Conservation (phyloP, 2,329 filamentous ascomycete species). For the Monosporascus ibericus region DNA sequence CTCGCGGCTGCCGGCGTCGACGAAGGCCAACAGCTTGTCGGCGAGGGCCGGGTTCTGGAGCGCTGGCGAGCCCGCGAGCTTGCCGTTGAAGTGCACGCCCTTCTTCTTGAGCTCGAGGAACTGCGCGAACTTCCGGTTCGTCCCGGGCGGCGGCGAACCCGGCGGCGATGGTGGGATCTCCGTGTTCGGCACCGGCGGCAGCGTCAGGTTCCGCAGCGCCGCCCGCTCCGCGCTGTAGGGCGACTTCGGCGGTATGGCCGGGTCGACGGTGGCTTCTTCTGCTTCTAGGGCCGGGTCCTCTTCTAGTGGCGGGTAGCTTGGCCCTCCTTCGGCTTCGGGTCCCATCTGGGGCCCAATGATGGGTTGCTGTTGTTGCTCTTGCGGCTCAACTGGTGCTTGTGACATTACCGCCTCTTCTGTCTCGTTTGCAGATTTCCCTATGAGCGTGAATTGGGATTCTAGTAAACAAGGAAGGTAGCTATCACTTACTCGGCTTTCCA, state of each 20-base stretch:
- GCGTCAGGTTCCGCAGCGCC: slow-evolving; percentile 63
- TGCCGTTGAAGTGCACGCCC: slow-evolving; percentile 72
- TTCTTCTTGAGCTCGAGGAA: slow-evolving; percentile 74
- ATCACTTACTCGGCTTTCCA: slow-evolving; percentile 16
- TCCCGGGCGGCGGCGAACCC: slow-evolving; percentile 44
- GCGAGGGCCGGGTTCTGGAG: slow-evolving; percentile 67
- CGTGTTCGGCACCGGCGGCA: slow-evolving; percentile 66
- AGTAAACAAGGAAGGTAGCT: slow-evolving; percentile 1
- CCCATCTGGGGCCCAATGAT: slow-evolving; percentile 26
- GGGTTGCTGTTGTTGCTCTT: slow-evolving; percentile 6
- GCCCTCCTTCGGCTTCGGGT: slow-evolving; percentile 10
- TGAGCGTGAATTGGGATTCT: not conserved
- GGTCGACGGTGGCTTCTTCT: slow-evolving; percentile 11
- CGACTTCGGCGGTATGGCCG: slow-evolving; percentile 39
- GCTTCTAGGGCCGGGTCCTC: slow-evolving; percentile 21
- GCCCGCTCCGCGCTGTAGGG: slow-evolving; percentile 63
- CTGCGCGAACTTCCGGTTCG: slow-evolving; percentile 63
- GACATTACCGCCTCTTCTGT: not conserved
- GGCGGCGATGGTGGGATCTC: slow-evolving; percentile 70
- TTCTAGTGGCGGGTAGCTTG: slow-evolving; percentile 25
- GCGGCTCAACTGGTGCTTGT: slow-evolving; percentile 5
- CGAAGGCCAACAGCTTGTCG: slow-evolving; percentile 68
- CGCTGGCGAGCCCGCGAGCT: slow-evolving; percentile 59
- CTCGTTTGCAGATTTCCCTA: slow-evolving; percentile 7
- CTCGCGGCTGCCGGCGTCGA: slow-evolving; percentile 39